Evolutionary conservation across 805 yeast genomes (phyloP).

Genomic region (Candida ovalis): DNA sequence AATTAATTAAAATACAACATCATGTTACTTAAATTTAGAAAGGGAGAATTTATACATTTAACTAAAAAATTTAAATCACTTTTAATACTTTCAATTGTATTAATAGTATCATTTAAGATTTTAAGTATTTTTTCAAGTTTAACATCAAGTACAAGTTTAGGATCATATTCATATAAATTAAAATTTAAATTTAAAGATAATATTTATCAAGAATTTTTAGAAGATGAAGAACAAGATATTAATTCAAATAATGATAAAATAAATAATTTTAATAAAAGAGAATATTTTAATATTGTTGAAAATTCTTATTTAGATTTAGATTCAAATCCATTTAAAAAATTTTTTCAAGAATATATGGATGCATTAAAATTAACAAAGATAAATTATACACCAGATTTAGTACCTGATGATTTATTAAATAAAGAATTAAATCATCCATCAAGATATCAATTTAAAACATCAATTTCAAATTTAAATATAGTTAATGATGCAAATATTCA

Average conservation of each 20-base stretch:
- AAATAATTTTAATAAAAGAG: background rate
- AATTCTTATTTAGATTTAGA: background rate
- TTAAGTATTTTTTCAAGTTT: background rate
- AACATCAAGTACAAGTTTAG: background rate
- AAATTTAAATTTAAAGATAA: slow-evolving; percentile 1
- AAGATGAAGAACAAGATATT: background rate
- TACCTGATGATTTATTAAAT: background rate
- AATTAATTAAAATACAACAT: too few species aligned
- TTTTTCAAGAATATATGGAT: background rate
- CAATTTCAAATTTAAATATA: background rate
- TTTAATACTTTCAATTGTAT: too few species aligned
- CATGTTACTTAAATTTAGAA: background rate
- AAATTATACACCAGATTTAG: background rate
- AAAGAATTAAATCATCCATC: background rate
- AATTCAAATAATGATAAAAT: background rate
- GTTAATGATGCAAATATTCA: background rate
- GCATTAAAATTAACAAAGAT: background rate
- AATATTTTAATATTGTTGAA: background rate
- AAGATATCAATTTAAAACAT: background rate
- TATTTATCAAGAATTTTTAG: background rate
- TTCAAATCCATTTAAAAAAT: background rate
- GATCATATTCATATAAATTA: background rate
- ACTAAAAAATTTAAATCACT: background rate
- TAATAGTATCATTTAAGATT: too few species aligned
- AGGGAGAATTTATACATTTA: background rate